These are phyloP conservation scores for Toxicodendron radicans DNA, from an alignment of 345 rosid genomes.

Conservation along the genomic window DNA sequence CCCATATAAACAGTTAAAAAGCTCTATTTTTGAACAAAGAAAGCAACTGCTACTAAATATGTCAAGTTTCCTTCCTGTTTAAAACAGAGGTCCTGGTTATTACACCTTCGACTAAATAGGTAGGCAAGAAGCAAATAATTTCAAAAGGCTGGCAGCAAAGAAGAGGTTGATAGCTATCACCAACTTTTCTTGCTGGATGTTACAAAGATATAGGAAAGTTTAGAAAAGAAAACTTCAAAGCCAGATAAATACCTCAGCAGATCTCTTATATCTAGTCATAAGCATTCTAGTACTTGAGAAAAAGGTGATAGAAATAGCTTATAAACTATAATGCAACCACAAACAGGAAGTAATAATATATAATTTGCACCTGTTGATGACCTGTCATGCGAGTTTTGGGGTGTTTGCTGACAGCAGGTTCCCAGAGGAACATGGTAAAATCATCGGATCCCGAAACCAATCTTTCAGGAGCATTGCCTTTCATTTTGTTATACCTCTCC, in stretches of 20 bases:
- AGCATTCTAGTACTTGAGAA: background rate
- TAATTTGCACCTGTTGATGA: slow-evolving; percentile 68
- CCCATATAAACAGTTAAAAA: background rate
- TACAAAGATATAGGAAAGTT: no score
- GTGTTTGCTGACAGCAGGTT: slow-evolving; percentile 79
- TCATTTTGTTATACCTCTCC: slow-evolving; percentile 80
- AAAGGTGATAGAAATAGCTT: background rate
- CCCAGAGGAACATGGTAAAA: slow-evolving; percentile 96
- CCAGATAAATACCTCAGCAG: background rate
- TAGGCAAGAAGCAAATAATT: background rate
- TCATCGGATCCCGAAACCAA: slow-evolving; percentile 97
- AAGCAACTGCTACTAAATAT: background rate
- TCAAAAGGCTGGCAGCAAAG: background rate
- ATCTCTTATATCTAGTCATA: background rate
- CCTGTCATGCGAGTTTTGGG: slow-evolving; percentile 83
- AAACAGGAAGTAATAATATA: background rate
- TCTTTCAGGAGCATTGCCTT: slow-evolving; percentile 81
- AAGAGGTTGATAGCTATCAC: background rate
- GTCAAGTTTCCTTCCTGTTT: background rate
- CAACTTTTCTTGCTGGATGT: no score
- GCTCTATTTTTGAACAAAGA: background rate
- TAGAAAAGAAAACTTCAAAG: background rate
- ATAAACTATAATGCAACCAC: slow-evolving; percentile 10
- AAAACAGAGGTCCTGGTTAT: background rate
- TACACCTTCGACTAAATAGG: no score